Conservation (phyloP, 495 filamentous ascomycete species). For the Cetradonia linearis region DNA sequence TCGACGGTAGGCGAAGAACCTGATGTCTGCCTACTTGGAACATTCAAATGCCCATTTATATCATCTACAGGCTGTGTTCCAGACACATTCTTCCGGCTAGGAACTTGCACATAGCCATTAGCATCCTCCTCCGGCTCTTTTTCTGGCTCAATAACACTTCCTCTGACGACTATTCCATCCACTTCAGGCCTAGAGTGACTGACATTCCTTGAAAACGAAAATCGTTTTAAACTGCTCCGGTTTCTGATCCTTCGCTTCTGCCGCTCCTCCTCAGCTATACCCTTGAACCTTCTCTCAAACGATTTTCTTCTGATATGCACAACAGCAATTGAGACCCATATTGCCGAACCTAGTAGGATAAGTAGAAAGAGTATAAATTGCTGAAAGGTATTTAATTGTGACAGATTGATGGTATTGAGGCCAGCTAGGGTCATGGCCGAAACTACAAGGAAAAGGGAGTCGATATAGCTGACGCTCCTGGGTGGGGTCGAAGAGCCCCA, state of each 20-base stretch:
- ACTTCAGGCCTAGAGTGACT: conserved; percentile 6
- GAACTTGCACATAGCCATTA: conserved; percentile 2
- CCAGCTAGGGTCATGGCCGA: conserved; percentile 76
- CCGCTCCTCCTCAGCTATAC: conserved; percentile 42
- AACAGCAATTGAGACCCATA: conserved; percentile 54
- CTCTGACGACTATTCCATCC: conserved; percentile 16
- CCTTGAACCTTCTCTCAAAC: conserved; percentile 58
- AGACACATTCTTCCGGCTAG: not conserved
- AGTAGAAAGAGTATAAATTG: conserved; percentile 64
- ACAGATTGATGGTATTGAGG: conserved; percentile 60
- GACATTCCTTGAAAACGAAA: conserved; percentile 11
- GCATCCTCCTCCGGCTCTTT: conserved; percentile 3
- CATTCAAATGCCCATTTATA: not conserved
- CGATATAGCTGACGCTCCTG: conserved; percentile 56
- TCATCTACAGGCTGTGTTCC: conserved; percentile 3
- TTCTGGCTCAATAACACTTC: conserved; percentile 12
- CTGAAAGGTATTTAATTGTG: conserved; percentile 66
- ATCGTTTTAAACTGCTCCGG: conserved; percentile 4
- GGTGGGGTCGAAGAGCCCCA: conserved; percentile 55
- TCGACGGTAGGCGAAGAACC: not conserved
- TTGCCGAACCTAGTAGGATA: conserved; percentile 61
- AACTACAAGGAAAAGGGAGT: conserved; percentile 65
- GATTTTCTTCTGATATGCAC: conserved; percentile 49
- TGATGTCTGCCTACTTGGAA: not conserved
- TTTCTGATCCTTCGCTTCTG: conserved; percentile 13